These are phyloP conservation scores for Linnemannia elongata DNA, from an alignment of 192 early-diverging fungal species.

Conservation along the genomic window DNA sequence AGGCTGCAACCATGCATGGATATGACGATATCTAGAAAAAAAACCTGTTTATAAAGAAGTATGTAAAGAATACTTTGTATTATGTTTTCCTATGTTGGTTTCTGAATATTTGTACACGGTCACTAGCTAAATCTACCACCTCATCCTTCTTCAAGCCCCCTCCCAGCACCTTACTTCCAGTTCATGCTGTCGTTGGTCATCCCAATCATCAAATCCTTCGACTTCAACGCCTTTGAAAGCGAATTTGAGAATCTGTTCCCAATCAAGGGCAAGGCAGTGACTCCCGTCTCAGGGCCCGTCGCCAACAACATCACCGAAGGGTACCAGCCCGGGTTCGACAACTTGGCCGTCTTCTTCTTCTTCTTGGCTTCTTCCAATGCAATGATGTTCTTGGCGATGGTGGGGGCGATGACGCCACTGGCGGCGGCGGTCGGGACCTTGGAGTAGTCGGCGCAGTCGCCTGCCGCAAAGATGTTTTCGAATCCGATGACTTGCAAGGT, in stretches of 20 bases:
- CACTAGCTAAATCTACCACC: no score
- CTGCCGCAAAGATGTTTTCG: slow-evolving; percentile 64
- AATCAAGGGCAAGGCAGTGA: slow-evolving; percentile 23
- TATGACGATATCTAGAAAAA: no score
- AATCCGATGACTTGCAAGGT: slow-evolving; percentile 64
- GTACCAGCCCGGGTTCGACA: neutral
- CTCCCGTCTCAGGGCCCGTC: slow-evolving; percentile 38
- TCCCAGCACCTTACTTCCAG: neutral
- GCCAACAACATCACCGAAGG: slow-evolving; percentile 35
- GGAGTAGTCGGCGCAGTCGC: slow-evolving; percentile 62
- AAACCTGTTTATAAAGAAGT: no score
- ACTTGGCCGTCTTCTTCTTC: slow-evolving; percentile 12
- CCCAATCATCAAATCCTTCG: slow-evolving; percentile 52
- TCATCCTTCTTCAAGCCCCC: neutral
- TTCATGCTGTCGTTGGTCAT: slow-evolving; percentile 19
- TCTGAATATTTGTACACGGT: no score
- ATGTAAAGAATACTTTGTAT: no score
- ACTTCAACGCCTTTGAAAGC: slow-evolving; percentile 35
- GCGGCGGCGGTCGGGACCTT: slow-evolving; percentile 37
- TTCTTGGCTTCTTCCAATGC: neutral
- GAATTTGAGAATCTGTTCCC: slow-evolving; percentile 26
- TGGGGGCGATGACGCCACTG: slow-evolving; percentile 5
- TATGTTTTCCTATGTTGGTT: no score
- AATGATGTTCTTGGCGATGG: slow-evolving; percentile 42
- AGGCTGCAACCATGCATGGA: neutral